Evolutionary conservation across 2,329 filamentous ascomycete species (phyloP), one percentile per base, ranked within the genome.

Genomic region (Talaromyces sp.): DNA sequence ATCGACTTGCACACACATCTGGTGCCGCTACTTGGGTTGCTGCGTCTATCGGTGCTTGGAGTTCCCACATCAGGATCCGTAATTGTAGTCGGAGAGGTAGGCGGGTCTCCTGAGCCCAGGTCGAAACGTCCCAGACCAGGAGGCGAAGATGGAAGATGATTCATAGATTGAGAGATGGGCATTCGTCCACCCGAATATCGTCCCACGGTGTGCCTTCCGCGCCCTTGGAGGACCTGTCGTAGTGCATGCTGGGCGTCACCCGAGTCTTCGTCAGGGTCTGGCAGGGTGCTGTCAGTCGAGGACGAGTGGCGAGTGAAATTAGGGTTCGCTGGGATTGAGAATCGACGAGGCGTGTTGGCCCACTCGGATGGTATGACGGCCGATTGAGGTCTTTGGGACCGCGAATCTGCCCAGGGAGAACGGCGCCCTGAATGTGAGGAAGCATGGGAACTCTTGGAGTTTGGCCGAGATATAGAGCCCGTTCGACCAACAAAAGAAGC

Each of bases 1-100:
- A 77, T 73, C 17, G 80, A 78, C 56, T 81, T 80, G 67, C 85
- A 88, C 27, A 85, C 71, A 69, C 85, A 88, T 41, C 84, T 79
- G 10, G 83, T 85, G 38, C 80, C 80, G 62, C 73, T 79, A 62
- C 79, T 80, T 10, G 79, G 79, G 21, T 80, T 77, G 64, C 76
- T 81, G 62, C 79, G 81, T 43, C 79, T 79, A 58, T 83, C 81
- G 17, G 81, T 83, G 61, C 75, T 80, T 2, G 82, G 82, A 0
- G 82, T 84, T 2, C 76, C 76, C 56, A 82, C 65, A 58, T 79
- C 79, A 10, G 78, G 75, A 62, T 82, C 79, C 9, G 79, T 79
- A 60, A 80, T 74, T 29, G 79, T 82, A 2, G 78, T 80, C 19
- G 82, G 81, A n/a, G 79, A 81, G 21, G 70, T 71, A 62, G 75